Conservation (phyloP, 1,139 yeast species). For the Scheffersomyces illinoinensis region DNA sequence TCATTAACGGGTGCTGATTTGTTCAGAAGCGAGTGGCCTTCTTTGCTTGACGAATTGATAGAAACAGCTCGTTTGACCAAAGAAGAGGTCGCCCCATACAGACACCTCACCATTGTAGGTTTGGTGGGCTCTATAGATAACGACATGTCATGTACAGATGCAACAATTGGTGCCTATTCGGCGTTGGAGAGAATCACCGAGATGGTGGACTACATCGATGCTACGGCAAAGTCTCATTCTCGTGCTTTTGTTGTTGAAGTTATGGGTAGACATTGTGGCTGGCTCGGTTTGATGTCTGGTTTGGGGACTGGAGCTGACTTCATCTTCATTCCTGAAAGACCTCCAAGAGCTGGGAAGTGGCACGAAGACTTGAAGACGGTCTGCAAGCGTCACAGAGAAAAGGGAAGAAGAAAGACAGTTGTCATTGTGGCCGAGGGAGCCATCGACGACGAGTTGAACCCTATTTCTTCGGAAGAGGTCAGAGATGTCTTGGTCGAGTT, state of each 20-base stretch:
- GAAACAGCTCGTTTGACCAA: constrained; percentile 47
- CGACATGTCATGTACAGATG: constrained; percentile 81
- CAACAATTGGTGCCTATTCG: constrained; percentile 80
- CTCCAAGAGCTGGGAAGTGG: constrained; percentile 59
- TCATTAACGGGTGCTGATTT: constrained; percentile 82
- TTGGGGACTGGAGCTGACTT: constrained; percentile 81
- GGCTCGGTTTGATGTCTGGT: constrained; percentile 85
- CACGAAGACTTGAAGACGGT: constrained; percentile 65
- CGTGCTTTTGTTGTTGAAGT: constrained; percentile 84
- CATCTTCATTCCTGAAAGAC: constrained; percentile 79
- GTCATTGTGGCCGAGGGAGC: constrained; percentile 89
- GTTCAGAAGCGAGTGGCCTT: constrained; percentile 80
- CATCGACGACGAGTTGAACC: constrained; percentile 62
- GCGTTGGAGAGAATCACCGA: constrained; percentile 75
- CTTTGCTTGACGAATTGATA: constrained; percentile 62
- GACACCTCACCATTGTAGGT: constrained; percentile 70
- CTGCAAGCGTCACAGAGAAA: constrained; percentile 62
- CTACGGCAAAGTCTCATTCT: constrained; percentile 81
- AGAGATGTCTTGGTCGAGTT: constrained; percentile 68
- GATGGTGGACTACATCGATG: constrained; percentile 80
- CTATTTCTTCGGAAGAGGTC: constrained; percentile 66
- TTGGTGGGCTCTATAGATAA: constrained; percentile 82
- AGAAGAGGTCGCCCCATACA: constrained; percentile 54
- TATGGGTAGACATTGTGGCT: constrained; percentile 91
- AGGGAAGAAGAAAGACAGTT: constrained; percentile 76